These are phyloP conservation scores for Fragaria vesca DNA, from an alignment of 306 rosid genomes.

Conservation along the genomic window DNA sequence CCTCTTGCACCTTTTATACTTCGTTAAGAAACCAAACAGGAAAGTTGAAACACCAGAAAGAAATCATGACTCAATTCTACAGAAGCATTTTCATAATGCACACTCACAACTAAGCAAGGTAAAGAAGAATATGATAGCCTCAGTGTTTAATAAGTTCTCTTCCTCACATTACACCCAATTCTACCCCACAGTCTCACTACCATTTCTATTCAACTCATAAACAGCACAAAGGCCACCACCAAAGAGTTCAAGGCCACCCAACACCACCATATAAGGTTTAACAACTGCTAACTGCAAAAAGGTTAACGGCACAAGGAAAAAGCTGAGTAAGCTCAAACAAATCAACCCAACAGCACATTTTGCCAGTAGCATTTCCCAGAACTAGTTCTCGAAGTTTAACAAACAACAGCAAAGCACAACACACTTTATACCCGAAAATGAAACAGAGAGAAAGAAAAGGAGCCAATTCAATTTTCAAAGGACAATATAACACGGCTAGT, in stretches of 20 bases:
- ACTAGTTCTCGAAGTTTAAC: neutral
- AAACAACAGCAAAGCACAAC: neutral
- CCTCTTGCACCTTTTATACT: neutral
- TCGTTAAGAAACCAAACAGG: neutral
- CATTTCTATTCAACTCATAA: neutral
- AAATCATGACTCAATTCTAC: neutral
- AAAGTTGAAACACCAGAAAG: neutral
- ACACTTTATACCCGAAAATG: neutral
- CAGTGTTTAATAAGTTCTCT: neutral
- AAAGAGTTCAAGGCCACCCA: neutral
- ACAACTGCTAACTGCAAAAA: neutral
- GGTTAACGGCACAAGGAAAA: neutral
- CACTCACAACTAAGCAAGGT: neutral
- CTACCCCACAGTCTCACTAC: conserved; percentile 1
- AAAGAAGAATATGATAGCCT: neutral
- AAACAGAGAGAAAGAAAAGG: neutral
- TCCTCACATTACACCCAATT: conserved; percentile 1
- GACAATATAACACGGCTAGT: conserved; percentile 3
- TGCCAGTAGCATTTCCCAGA: neutral
- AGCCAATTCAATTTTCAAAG: neutral
- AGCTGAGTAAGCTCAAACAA: neutral
- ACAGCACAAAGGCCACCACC: neutral
- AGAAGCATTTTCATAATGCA: conserved; percentile 2
- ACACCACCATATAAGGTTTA: neutral
- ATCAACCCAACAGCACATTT: neutral